A percentile compares a stretch with the other conserved stretches of the same genome.
These are phyloP conservation scores for Colletotrichum horii DNA, from an alignment of 2,329 filamentous ascomycete species.

Conservation along the genomic window DNA sequence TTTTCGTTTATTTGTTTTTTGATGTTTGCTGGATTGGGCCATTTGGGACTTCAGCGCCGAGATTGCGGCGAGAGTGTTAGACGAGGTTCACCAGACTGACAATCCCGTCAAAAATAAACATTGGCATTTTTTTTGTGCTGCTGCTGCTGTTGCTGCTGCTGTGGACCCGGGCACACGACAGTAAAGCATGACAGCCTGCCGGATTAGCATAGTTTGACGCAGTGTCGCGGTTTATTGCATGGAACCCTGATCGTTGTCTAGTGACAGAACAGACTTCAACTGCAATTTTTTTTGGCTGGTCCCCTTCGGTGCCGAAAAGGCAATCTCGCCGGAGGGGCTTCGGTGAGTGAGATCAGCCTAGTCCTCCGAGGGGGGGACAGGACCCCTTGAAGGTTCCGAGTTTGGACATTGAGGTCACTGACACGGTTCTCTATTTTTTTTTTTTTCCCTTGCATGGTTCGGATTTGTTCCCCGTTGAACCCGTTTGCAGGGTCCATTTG, in stretches of 20 bases:
- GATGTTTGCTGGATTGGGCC: neutral
- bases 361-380: neutral
- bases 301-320: slow-evolving; percentile 4
- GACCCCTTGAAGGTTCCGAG: neutral
- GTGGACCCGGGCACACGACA: neutral
- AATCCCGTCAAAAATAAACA: neutral
- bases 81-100: neutral
- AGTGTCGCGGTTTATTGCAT: neutral
- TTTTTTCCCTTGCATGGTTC: neutral
- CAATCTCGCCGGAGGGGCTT: neutral
- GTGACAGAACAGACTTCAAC: neutral
- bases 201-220: neutral
- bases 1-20: neutral
- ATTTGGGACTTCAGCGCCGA: neutral
- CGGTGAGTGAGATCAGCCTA: slow-evolving; percentile 14
- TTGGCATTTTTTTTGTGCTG: neutral
- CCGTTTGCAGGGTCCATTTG: neutral
- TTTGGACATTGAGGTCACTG: neutral
- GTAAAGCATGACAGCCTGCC: neutral
- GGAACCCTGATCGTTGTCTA: neutral
- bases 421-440: neutral
- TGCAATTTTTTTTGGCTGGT: neutral
- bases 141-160: no score
- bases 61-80: neutral
- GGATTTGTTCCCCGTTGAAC: neutral